Conservation (phyloP, 768 basidiomycete species). For the Rhizopogon vulgaris region DNA sequence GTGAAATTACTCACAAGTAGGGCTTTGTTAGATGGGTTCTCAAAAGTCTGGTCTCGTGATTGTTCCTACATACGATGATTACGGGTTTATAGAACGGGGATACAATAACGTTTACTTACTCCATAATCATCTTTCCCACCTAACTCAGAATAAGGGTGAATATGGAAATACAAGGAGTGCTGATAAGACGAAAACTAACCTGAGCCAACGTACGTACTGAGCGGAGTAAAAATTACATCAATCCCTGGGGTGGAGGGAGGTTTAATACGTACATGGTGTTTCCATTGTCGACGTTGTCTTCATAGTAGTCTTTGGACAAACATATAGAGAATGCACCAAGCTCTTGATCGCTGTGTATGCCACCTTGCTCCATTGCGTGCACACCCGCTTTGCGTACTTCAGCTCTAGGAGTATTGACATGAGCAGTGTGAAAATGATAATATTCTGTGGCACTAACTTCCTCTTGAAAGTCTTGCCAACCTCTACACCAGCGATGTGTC, state of each 20-base stretch:
- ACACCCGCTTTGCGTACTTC: slow-evolving; percentile 23
- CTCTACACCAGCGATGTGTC: slow-evolving; percentile 23
- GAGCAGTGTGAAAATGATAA: not conserved
- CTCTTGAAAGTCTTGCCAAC: slow-evolving; percentile 17
- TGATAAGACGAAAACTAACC: slow-evolving; percentile 8
- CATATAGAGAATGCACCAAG: slow-evolving; percentile 37
- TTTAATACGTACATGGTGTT: slow-evolving; percentile 27
- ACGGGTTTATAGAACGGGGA: not conserved
- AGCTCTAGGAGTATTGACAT: slow-evolving; percentile 8
- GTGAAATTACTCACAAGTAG: slow-evolving; percentile 9
- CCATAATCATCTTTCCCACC: slow-evolving; percentile 17
- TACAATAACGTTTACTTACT: slow-evolving; percentile 5
- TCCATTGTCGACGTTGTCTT: slow-evolving; percentile 34
- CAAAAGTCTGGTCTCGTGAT: slow-evolving; percentile 17
- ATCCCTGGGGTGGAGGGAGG: not conserved
- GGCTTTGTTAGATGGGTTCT: slow-evolving; percentile 14
- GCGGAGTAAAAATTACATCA: slow-evolving; percentile 1
- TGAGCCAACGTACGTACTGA: slow-evolving; percentile 30
- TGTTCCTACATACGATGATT: slow-evolving; percentile 14
- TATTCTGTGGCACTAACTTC: slow-evolving; percentile 6
- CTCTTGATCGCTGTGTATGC: slow-evolving; percentile 31
- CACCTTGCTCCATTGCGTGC: slow-evolving; percentile 28
- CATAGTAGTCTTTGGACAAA: slow-evolving; percentile 35
- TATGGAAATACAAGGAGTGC: not conserved
- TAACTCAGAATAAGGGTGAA: not conserved